These are phyloP conservation scores for Neltuma alba DNA, from an alignment of 306 rosid genomes.

Conservation along the genomic window DNA sequence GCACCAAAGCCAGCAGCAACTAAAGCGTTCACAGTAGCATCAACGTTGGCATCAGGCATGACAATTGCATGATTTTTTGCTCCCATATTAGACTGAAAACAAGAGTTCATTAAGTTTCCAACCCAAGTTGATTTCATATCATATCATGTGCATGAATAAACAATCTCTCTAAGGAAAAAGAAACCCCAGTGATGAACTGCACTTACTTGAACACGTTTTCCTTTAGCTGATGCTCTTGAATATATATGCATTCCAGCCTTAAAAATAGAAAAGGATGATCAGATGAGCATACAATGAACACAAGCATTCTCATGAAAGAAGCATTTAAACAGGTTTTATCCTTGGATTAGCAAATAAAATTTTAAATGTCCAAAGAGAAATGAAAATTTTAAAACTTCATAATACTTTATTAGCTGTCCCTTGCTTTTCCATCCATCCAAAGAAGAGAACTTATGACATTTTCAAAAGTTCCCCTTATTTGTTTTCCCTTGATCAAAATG, in stretches of 20 bases:
- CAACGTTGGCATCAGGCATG: conserved; percentile 87
- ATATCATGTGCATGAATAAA: conserved; percentile 23
- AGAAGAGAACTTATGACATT: background rate
- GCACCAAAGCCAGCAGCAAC: conserved; percentile 98
- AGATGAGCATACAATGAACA: conserved; percentile 20
- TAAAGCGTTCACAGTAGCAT: conserved; percentile 82
- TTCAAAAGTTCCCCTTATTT: background rate
- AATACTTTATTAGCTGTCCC: background rate
- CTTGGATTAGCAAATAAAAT: background rate
- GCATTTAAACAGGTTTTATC: conserved; percentile 27
- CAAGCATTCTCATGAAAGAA: conserved; percentile 4
- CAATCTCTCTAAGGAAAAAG: conserved; percentile 23
- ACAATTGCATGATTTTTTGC: conserved; percentile 96
- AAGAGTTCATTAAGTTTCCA: conserved; percentile 27
- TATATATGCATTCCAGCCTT: conserved; percentile 99
- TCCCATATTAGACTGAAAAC: conserved; percentile 88
- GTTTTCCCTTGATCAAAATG: background rate
- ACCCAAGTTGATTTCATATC: conserved; percentile 24
- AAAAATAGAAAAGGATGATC: conserved; percentile 30
- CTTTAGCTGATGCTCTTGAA: conserved; percentile 90
- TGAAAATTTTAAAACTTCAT: background rate
- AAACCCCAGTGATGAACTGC: background rate
- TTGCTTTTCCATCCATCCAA: background rate
- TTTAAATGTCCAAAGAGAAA: background rate
- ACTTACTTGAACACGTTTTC: conserved; percentile 92